Base-by-base conservation (phyloP, 2,329 filamentous ascomycete species). In the Drechslerella dactyloides region DNA sequence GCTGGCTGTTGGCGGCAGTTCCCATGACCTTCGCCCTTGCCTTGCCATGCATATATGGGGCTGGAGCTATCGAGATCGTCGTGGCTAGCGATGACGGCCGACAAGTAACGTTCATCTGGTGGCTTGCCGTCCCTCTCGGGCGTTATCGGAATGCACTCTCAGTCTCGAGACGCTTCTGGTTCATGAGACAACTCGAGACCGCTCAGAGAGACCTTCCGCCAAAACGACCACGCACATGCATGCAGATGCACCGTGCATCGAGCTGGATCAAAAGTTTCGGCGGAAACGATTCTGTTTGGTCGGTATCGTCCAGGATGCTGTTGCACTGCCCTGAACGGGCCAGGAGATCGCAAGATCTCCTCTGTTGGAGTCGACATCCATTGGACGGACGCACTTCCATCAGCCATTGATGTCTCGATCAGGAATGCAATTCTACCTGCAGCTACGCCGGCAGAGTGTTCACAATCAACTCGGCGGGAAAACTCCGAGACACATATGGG, bases 241-340 rank as follows among this genome's bases (percentile, higher is more conserved):
- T 58, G 55, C 44, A 52, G 27, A 24, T 42, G 37, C 37, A 42
- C 37, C 3, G n/a, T 42, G 37, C 37, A 50, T 30, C 8, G 13
- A 53, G 51, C 13, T 8, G 58, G 55, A 54, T 60, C 24, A 50
- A 33, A 46, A 4, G n/a, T n/a, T n/a, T 42, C 37, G 30, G 33
- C 30, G 7, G 30, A 30, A 52, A 5, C 13, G 21, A 21, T 50
- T 53, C 37, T 27, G 44, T 51, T 42, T 62, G 53, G 54, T 62
- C 52, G 65, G 58, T 53, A 57, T 69, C 44, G 51, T 69, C 58
- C 30, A 69, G 65, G 65, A 69, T 69, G 56, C 33, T 57, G 52
- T 42, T 42, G 37, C 37, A 42, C 37, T 17, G 37, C 37, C 37
- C 37, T 42, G 37, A 42, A 42, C 11, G n/a, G 37, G 4, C 27